Evolutionary conservation across 2,329 filamentous ascomycete species (phyloP), one percentile per base, ranked within the genome.

Genomic region (Magnaporthiopsis poae): DNA sequence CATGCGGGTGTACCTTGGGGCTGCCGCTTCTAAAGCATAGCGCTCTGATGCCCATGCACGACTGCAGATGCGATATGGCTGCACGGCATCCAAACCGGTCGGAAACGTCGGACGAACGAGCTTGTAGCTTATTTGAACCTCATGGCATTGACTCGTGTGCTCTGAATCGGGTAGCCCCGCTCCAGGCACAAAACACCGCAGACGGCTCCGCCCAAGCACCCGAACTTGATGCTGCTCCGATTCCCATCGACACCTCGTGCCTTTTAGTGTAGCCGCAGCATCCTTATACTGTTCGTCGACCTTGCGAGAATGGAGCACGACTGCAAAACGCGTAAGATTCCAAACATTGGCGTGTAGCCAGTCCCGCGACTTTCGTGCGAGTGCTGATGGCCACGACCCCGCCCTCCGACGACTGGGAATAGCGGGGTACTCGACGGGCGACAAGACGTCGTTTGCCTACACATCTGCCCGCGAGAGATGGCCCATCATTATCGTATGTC

Each of bases 361-460:
- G 29, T 52, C 33, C 59, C 60, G 39, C 61, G 46, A 31, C 15
- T 61, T 39, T 29, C 2, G 39, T 35, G 35, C 36, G 31, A 52
- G n/a, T 56, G 36, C 27, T 64, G 39, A 52, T 65, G 29, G 63
- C 56, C 46, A 15, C 60, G 21, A 52, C 27, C 46, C 46, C 39
- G 33, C 21, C 31, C 36, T 15, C 33, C 31, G 31, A 60, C 46
- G 11, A 5, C 21, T 3, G 33, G 21, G 15, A n/a, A 66, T 72
- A 96, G 91, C 89, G 62, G 87, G 86, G 68, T 96, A 89, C 76
- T 84, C 82, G 71, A 98, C 92, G 56, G 87, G 84, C 72, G 93
- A 98, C 80, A 86, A 86, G 73, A 90, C 84, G 60, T 97, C 92
- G 63, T 98, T 98, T 75, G 95, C 90, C 65, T 92, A 88, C 77